Evolutionary conservation across 805 yeast genomes (phyloP).

Genomic region (Zygosaccharomyces lentus): DNA sequence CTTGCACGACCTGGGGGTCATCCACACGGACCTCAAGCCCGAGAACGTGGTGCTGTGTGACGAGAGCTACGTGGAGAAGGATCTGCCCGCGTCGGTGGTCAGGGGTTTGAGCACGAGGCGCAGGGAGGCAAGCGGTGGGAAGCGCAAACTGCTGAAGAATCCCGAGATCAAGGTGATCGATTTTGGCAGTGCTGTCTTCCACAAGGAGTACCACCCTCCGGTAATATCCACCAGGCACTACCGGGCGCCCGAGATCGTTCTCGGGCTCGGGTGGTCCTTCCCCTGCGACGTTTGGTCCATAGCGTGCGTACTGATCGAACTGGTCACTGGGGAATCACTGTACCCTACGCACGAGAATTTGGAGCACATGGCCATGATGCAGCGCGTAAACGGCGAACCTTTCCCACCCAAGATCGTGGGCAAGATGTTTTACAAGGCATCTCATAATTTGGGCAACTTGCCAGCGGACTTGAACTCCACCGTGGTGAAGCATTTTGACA

Average conservation of each 20-base stretch:
- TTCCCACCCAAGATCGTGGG: slow-evolving; percentile 40
- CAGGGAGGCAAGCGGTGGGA: slow-evolving; percentile 32
- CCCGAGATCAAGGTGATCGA: slow-evolving; percentile 89
- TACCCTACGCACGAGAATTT: slow-evolving; percentile 92
- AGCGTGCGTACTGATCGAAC: slow-evolving; percentile 88
- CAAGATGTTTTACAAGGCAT: slow-evolving; percentile 33
- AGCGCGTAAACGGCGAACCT: slow-evolving; percentile 58
- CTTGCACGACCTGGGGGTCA: slow-evolving; percentile 81
- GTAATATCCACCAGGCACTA: slow-evolving; percentile 94
- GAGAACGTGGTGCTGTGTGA: slow-evolving; percentile 71
- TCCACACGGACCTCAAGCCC: slow-evolving; percentile 96
- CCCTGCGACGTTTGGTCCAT: slow-evolving; percentile 98
- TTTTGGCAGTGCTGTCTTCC: slow-evolving; percentile 94
- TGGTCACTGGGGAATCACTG: slow-evolving; percentile 89
- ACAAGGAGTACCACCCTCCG: slow-evolving; percentile 88
- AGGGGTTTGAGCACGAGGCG: slow-evolving; percentile 29
- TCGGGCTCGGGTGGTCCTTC: slow-evolving; percentile 94
- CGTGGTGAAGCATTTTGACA: slow-evolving; percentile 33
- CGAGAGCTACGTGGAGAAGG: slow-evolving; percentile 25
- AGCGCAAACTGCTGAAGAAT: slow-evolving; percentile 47
- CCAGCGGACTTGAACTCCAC: slow-evolving; percentile 33
- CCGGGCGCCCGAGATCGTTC: slow-evolving; percentile 92
- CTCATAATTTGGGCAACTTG: slow-evolving; percentile 31
- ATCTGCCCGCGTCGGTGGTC: slow-evolving; percentile 20
- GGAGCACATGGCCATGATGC: slow-evolving; percentile 95